Conservation (phyloP, 345 rosid species). For the Triadica sebifera region DNA sequence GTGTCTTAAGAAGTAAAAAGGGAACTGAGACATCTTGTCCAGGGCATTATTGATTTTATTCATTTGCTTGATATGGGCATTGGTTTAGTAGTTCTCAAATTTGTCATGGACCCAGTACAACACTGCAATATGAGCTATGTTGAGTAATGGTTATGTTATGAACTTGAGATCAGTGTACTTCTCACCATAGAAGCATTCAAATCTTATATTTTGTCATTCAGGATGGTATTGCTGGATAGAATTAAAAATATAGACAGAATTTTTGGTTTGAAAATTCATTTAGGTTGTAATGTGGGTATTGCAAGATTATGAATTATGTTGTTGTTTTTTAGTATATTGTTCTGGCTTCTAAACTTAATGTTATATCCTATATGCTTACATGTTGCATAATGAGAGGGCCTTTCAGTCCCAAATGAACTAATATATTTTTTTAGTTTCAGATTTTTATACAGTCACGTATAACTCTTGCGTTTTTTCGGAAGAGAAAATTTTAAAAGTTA, state of each 20-base stretch:
- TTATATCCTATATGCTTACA: not conserved
- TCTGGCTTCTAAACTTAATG: too few relatives aligned
- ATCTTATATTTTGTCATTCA: not conserved
- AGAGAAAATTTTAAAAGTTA: too few relatives aligned
- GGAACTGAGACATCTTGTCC: not conserved
- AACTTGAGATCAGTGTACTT: not conserved
- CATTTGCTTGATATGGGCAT: not conserved
- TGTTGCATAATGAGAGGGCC: not conserved
- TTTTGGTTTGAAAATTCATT: not conserved
- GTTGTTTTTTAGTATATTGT: not conserved
- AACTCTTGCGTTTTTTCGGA: too few relatives aligned
- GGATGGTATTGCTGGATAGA: not conserved
- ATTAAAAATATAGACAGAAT: not conserved
- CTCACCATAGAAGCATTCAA: not conserved
- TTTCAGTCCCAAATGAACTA: not conserved
- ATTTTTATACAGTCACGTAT: too few relatives aligned
- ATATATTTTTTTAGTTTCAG: too few relatives aligned
- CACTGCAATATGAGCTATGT: not conserved
- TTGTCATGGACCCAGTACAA: not conserved
- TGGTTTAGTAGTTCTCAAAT: not conserved
- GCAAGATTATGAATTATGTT: not conserved
- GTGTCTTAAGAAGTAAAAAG: not conserved
- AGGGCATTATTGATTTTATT: not conserved
- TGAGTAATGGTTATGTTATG: not conserved
- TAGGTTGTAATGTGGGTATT: not conserved